Conservation (phyloP, 139 green algal species). For the Pleodorina starrii region DNA sequence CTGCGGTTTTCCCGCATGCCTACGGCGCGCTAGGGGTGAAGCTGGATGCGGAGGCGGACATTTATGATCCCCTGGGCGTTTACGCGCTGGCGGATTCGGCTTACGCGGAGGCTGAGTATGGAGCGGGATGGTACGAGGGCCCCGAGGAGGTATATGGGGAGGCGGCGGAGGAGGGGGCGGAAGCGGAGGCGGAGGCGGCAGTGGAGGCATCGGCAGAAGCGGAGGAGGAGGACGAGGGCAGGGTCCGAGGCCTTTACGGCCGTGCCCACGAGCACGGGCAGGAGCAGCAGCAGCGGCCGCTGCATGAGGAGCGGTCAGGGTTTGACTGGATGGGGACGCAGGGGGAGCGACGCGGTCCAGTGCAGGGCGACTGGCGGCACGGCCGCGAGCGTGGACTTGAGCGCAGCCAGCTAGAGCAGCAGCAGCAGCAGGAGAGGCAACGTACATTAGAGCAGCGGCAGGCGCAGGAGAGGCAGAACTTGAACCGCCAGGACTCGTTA, state of each 20-base stretch:
- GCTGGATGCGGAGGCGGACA: not conserved
- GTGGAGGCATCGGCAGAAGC: not conserved
- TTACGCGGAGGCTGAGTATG: not conserved
- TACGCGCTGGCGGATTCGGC: not conserved
- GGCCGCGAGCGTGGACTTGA: not conserved
- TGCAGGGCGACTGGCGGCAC: not conserved
- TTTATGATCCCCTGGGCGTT: not conserved
- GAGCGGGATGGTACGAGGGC: not conserved
- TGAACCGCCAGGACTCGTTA: not conserved
- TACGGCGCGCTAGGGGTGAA: not conserved
- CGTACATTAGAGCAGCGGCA: not conserved
- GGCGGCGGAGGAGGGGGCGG: not conserved
- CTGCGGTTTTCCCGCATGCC: not conserved
- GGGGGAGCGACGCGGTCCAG: not conserved
- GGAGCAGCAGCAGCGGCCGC: slow-evolving; percentile 21
- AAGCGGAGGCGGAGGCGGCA: not conserved
- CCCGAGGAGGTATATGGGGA: not conserved
- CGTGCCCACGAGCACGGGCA: no score
- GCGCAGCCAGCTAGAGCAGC: not conserved
- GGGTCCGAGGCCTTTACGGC: no score
- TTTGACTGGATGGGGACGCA: not conserved
- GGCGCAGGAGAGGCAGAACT: not conserved
- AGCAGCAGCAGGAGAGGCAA: slow-evolving; percentile 21
- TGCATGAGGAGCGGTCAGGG: not conserved
- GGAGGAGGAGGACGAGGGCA: not conserved